Percentiles rank a stretch among this genome's conserved stretches.
phyloP scores from a whole-genome alignment of 2,329 filamentous ascomycete genomes.

The Myriosclerotinia scirpicola region DNA sequence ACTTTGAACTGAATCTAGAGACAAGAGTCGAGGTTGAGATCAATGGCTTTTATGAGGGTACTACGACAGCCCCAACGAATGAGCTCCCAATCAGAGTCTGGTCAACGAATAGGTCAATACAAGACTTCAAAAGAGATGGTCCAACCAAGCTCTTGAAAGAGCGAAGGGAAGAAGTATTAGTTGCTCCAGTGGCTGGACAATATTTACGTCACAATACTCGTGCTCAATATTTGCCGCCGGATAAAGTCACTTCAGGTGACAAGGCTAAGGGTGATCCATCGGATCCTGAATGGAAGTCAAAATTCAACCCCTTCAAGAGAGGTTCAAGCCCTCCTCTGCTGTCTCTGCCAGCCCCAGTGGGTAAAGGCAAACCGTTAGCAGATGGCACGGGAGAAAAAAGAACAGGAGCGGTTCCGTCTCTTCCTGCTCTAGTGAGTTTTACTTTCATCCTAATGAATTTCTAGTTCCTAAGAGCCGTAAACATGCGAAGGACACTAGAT shows the following conservation, averaged over 20 bases:
- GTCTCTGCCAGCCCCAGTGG: background rate
- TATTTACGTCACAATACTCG: conserved; percentile 13
- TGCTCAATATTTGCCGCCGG: conserved; percentile 10
- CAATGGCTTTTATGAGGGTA: conserved; percentile 3
- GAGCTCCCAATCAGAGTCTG: background rate
- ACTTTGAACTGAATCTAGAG: background rate
- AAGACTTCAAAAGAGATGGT: conserved; percentile 10
- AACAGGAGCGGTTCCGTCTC: background rate
- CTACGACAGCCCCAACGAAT: background rate
- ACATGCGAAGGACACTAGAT: background rate
- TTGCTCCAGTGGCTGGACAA: background rate
- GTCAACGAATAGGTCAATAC: conserved; percentile 23
- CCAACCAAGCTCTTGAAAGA: conserved; percentile 18
- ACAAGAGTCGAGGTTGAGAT: conserved; percentile 6
- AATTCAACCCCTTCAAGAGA: background rate
- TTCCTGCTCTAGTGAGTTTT: background rate
- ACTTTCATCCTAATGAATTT: background rate
- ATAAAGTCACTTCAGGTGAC: background rate
- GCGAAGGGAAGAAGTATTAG: conserved; percentile 20
- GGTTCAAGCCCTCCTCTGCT: background rate
- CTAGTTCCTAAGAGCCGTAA: background rate
- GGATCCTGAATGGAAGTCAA: background rate
- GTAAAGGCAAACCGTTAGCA: no score
- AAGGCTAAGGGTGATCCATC: background rate
- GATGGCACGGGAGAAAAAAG: background rate